Evolutionary conservation across 495 filamentous ascomycete genomes (phyloP), one percentile per base, ranked within the genome.

Genomic region (Friedmanniomyces endolithicus): DNA sequence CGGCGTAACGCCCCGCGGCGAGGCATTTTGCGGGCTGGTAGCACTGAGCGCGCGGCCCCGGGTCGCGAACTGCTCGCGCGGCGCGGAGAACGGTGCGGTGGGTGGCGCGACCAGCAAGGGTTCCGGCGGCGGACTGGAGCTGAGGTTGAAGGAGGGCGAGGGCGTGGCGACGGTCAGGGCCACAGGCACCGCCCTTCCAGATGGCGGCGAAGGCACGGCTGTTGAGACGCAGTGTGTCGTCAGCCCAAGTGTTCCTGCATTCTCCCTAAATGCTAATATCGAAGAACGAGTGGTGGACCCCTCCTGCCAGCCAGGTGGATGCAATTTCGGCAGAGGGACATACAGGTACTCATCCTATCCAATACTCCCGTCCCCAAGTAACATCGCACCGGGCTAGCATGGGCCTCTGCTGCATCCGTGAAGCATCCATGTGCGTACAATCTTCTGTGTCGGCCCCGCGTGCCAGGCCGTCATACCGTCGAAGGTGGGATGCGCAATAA

Each of bases 1-100:
- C 27, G 64, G 60, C n/a, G 68, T 66, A 47, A 64, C 58, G 22
- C 58, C 61, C 43, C 66, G 61, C 33, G 66, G 62, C 25, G 68
- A 68, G 0, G 50, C 44, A 59, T 55, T 63, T 49, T 33, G 65
- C 27, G 50, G 59, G 31, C 48, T 56, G 34, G 53, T 56, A 16
- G 60, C 51, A 22, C 65, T 71, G 25, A 68, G 63, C 11, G 67
- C 65, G 48, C 68, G 53, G 8, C 67, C 68, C 48, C 68, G 57
- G 45, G 60, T 65, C 24, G 61, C 53, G 8, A 63, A 66, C 11
- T 57, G 56, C 22, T 68, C 66, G 50, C 63, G 66, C 16, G 65
- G 62, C 31, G 59, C 43, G 1, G 46, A 19, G 24, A 48, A 58
- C 16, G 55, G 64, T 45, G 48, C 51, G n/a, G 60, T 59, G 27